Evolutionary conservation across 306 rosid genomes (phyloP), one percentile per base, ranked within the genome.

Genomic region (Corylus heterophylla): DNA sequence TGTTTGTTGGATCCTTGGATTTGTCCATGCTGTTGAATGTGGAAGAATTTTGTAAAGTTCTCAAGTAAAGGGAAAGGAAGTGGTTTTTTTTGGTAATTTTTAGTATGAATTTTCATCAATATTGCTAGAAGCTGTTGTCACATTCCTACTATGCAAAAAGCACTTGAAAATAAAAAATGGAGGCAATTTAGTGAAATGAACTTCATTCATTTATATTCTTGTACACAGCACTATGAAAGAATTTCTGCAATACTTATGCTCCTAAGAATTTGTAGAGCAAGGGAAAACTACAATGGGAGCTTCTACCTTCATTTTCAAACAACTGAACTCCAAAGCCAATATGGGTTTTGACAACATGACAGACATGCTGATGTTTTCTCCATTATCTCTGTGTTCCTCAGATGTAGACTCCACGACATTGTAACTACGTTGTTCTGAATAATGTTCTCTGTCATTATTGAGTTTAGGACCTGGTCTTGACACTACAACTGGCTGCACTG

Each of bases 251-350:
- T 29, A 29, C 42, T 62, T 29, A 12, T 13, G 47, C 50, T 68
- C 50, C 37, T 70, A 69, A n/a, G 88, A 74, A 39, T 69, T 73
- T 17, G 76, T 83, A 39, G 87, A 83, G 83, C 72, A 48, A 7
- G 71, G 80, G 35, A 87, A 85, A 80, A 95, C 78, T 29, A 89
- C 83, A 69, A 72, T 5, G 3, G 97, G 98, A 81, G 97, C 97
- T 79, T 95, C 94, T 50, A 92, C 98, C 81, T 89, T 85, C 98
- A 95, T 91, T 78, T 87, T 89, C 97, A 92, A 92, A 80, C 88
- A 74, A 80, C 83, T 92, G 78, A 95, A 91, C 85, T 89, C 85
- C 14, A 95, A 85, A 62, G 97, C 98, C 75, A 95, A 69, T 61
- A 95, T 73, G 47, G 97, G 97, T 75, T 91, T 95, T 52, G 98